Conservation (phyloP, 208 protist species). For the Acanthamoeba royreba region DNA sequence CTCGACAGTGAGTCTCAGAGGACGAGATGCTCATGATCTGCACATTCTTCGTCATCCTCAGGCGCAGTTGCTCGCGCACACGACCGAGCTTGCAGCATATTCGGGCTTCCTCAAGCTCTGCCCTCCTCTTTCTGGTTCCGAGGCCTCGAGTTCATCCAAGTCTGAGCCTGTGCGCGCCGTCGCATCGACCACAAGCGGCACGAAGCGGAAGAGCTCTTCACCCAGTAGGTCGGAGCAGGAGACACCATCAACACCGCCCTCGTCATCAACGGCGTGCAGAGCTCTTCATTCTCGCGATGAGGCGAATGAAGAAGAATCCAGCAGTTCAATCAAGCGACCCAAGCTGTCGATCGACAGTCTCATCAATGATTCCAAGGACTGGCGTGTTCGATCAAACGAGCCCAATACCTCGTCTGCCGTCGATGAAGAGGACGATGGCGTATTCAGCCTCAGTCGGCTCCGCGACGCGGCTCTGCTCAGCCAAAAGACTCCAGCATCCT, state of each 20-base stretch:
- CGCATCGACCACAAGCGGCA: background rate
- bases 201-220: background rate
- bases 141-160: too few species aligned
- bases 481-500: too few species aligned
- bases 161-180: too few species aligned
- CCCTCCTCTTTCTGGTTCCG: too few species aligned
- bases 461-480: background rate
- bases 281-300: background rate
- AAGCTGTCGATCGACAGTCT: background rate
- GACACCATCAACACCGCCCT: background rate
- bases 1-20: background rate
- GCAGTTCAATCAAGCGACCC: background rate
- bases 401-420: background rate
- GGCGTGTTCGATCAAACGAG: background rate
- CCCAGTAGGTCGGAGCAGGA: background rate
- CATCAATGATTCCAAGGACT: too few species aligned
- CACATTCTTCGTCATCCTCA: background rate
- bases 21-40: background rate
- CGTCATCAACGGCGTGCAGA: background rate
- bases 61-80: background rate
- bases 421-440: background rate
- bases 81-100: background rate
- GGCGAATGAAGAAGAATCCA: background rate
- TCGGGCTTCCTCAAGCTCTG: background rate
- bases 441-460: background rate